phyloP scores from a whole-genome alignment of 148 eudicot genomes.

The Linanthus parryae region DNA sequence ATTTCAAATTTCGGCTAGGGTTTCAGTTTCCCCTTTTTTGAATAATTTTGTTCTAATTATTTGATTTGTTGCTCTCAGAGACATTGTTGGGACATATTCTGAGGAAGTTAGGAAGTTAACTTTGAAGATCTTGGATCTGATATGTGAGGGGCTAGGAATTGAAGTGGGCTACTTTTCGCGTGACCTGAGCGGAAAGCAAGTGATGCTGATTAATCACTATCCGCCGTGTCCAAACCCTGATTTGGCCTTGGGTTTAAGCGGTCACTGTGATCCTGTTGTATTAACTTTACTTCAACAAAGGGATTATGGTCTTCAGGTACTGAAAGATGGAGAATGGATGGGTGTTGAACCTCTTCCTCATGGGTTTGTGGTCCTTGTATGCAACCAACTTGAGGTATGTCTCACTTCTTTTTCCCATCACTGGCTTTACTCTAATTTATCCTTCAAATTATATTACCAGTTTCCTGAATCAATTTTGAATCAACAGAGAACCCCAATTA shows the following conservation, averaged over 20 bases:
- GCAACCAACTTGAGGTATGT: background rate
- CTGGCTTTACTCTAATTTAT: background rate
- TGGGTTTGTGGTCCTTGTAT: background rate
- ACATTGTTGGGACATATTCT: background rate
- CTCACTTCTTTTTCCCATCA: background rate
- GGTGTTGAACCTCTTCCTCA: constrained; percentile 1
- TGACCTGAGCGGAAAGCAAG: no score
- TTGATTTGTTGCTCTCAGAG: background rate
- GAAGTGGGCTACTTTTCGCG: no score
- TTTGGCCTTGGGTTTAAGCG: no score
- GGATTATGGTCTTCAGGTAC: no score
- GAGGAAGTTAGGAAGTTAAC: no score
- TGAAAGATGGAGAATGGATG: background rate
- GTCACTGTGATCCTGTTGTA: no score
- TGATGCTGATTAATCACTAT: no score
- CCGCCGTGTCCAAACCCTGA: no score
- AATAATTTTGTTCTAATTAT: background rate
- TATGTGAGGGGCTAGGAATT: no score
- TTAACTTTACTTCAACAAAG: no score
- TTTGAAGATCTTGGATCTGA: no score
- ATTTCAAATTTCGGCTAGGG: background rate
- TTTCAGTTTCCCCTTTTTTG: background rate
- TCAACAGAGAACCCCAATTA: no score
- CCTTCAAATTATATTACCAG: background rate
- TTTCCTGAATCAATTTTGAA: background rate